phyloP scores from a whole-genome alignment of 2,329 filamentous ascomycete species.

The Taxawa tesnikishii region DNA sequence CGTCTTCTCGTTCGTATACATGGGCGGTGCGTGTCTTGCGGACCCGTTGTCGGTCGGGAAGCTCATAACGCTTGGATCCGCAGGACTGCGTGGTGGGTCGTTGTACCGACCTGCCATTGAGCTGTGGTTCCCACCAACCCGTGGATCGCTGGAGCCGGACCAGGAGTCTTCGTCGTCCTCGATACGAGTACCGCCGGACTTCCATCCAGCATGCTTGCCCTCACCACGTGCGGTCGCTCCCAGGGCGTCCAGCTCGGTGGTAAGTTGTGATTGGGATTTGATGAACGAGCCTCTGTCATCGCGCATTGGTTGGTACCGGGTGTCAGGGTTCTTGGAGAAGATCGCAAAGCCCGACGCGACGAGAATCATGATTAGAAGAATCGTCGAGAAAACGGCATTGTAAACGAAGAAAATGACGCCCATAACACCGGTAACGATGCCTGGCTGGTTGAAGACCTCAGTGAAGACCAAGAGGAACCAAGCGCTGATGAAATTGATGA shows the following conservation, averaged over 20 bases:
- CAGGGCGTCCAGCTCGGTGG: conserved; percentile 80
- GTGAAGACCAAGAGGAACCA: conserved; percentile 86
- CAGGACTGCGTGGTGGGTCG: conserved; percentile 9
- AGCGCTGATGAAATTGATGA: conserved; percentile 80
- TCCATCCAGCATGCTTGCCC: conserved; percentile 28
- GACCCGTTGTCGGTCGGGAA: conserved; percentile 6
- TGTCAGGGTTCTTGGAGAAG: conserved; percentile 86
- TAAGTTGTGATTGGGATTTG: conserved; percentile 83
- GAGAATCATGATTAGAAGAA: conserved; percentile 72
- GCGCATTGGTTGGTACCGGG: conserved; percentile 89
- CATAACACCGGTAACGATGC: conserved; percentile 74
- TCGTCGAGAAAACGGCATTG: conserved; percentile 72
- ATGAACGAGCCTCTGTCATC: conserved; percentile 95
- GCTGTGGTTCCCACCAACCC: conserved; percentile 26
- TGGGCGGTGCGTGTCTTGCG: conserved; percentile 9
- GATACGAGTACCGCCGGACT: conserved; percentile 43
- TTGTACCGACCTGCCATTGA: conserved; percentile 21
- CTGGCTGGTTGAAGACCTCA: conserved; percentile 71
- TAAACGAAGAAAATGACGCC: conserved; percentile 81
- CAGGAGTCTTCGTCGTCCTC: conserved; percentile 62
- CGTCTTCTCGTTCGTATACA: conserved; percentile 6
- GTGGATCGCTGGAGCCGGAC: conserved; percentile 40
- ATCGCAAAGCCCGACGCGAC: conserved; percentile 68
- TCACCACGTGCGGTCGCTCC: conserved; percentile 83
- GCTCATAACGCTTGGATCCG: conserved; percentile 7